Evolutionary conservation across 169 alveolate species (phyloP), one percentile per base, ranked within the genome.

Genomic region (Plasmodium cynomolgi): DNA sequence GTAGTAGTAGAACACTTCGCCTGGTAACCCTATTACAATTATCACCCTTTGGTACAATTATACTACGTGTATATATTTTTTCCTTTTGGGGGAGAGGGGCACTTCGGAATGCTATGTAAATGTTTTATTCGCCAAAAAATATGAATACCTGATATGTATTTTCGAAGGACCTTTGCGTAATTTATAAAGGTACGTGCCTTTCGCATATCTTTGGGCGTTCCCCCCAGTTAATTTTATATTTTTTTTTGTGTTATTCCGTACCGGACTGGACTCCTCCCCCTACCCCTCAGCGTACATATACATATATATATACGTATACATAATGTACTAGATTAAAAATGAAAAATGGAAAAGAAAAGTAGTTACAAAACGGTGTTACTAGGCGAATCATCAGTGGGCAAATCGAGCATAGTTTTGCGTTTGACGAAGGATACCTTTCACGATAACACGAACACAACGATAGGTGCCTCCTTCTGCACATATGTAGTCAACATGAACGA

Each of bases 321-420:
- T 81, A 50, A 74, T 92, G 62, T 68, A 41, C 39, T 56, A 72
- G 88, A 71, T 33, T 91, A 29, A 81, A 83, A 84, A 92, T 83
- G 92, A 58, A 92, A 68, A 58, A 93, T 90, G 95, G 93, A 91
- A 94, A 56, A 93, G 83, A 96, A 93, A 79, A 93, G 95, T 94
- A 96, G 97, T 81, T 97, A 97, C 86, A 98, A 98, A 92, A 92
- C 98, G 47, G 99, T 98, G 80, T 92, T 98, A 83, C 95, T 98
- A 85, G 99, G 99, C 62, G 98, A 98, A 92, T 96, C 98, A 81
- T 97, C 98, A 50, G 99, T 98, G 33, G 99, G 99, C 31, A 98
- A 98, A 91, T 96, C 99, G 29, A 97, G 99, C 85, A 95, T 98
- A 44, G 98, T 98, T 77, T 97, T 97, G 82, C 91, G 99, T 33